Percentiles rank a stretch among this genome's conserved stretches.
Conservation (phyloP, 176 grass and related monocot genomes). For the Carex littledalei region DNA sequence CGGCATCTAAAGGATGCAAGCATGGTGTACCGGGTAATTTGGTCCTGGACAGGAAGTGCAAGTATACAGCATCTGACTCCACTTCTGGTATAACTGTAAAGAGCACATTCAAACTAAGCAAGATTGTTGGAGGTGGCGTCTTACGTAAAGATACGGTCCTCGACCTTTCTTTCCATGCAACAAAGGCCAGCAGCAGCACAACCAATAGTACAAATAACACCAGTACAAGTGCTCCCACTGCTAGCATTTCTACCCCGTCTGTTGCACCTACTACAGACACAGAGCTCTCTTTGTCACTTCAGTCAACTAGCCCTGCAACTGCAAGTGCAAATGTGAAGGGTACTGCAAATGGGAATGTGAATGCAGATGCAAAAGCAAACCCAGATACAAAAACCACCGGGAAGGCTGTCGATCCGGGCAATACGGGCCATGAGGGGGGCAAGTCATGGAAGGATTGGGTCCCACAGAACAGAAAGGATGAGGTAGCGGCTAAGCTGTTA, state of each 20-base stretch:
- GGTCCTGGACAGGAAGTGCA: constrained; percentile 67
- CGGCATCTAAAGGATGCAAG: constrained; percentile 62
- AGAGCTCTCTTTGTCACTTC: constrained; percentile 40
- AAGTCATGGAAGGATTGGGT: constrained; percentile 59
- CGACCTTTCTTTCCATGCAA: constrained; percentile 62
- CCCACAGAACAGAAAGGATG: constrained; percentile 76
- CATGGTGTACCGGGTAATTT: constrained; percentile 41
- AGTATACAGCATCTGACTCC: constrained; percentile 45
- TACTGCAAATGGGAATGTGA: constrained; percentile 52
- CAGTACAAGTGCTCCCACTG: constrained; percentile 38
- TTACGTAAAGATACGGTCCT: constrained; percentile 39
- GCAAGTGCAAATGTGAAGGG: constrained; percentile 25
- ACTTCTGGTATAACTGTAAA: constrained; percentile 43
- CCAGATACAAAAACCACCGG: constrained; percentile 30
- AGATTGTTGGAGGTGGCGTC: constrained; percentile 43
- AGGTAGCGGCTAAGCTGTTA: constrained; percentile 65
- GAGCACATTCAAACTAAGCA: constrained; percentile 48
- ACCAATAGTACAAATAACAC: constrained; percentile 40
- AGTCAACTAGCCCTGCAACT: constrained; percentile 25
- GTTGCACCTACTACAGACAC: constrained; percentile 44
- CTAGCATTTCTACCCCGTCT: constrained; percentile 22
- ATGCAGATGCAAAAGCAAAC: constrained; percentile 9
- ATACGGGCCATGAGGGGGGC: constrained; percentile 34
- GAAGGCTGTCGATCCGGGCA: constrained; percentile 26
- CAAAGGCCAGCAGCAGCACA: constrained; percentile 38